Conservation (phyloP, 352 stramenopile species). For the Globisporangium sylvaticum region DNA sequence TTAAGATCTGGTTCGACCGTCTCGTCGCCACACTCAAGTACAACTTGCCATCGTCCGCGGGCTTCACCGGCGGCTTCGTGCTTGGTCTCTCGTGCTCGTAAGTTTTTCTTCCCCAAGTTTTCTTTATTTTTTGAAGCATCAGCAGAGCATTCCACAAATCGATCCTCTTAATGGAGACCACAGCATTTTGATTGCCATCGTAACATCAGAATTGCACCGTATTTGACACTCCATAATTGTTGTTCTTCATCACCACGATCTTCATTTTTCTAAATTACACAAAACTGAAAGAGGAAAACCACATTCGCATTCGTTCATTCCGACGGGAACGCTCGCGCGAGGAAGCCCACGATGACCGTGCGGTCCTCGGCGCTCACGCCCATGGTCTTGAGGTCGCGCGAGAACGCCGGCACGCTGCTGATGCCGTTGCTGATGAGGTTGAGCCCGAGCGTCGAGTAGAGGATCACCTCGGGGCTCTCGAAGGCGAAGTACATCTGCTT, state of each 20-base stretch:
- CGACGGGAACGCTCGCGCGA: constrained; percentile 67
- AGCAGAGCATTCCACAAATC: not conserved
- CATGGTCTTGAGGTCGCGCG: constrained; percentile 74
- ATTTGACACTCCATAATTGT: not conserved
- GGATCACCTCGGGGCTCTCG: constrained; percentile 62
- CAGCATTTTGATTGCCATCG: not conserved
- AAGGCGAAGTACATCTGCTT: constrained; percentile 76
- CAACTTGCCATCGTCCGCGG: constrained; percentile 80
- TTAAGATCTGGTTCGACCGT: constrained; percentile 73
- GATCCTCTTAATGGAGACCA: not conserved
- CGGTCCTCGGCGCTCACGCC: constrained; percentile 66
- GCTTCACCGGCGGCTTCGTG: constrained; percentile 74
- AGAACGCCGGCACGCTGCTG: constrained; percentile 77
- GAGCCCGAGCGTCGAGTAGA: constrained; percentile 78
- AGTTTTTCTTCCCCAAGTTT: not conserved
- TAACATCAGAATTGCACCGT: not conserved
- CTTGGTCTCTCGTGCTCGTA: constrained; percentile 67
- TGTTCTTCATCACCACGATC: not conserved
- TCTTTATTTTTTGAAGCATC: not conserved
- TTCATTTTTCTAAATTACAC: constrained; percentile 3
- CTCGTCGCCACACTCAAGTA: constrained; percentile 69
- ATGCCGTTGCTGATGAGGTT: constrained; percentile 86
- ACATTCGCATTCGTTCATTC: constrained; percentile 23
- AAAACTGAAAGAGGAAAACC: not conserved
- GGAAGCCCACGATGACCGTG: constrained; percentile 73